Conservation (phyloP, 768 basidiomycete genomes). For the Tulasnella sp. region DNA sequence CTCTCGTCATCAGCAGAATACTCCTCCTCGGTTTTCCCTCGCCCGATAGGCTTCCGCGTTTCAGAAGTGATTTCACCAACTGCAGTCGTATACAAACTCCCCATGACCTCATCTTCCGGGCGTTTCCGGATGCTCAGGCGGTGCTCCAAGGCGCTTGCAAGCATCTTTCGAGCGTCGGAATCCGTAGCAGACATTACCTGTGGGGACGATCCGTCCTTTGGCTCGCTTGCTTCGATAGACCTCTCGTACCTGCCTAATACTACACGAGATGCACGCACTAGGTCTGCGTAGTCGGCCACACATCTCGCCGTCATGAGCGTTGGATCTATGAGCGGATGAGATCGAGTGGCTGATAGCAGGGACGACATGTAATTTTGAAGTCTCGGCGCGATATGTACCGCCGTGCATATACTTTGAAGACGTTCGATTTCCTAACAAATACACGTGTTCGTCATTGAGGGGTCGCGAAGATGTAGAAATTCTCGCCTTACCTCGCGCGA, state of each 20-base stretch:
- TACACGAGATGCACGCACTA: constrained; percentile 62
- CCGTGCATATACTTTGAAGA: constrained; percentile 30
- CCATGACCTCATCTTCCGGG: constrained; percentile 64
- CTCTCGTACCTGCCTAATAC: constrained; percentile 36
- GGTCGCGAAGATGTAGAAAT: background rate
- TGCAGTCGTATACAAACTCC: constrained; percentile 45
- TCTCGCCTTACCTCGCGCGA: constrained; percentile 9
- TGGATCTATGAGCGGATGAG: constrained; percentile 64
- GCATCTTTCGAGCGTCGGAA: constrained; percentile 67
- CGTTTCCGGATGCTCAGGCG: constrained; percentile 66
- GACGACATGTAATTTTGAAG: constrained; percentile 66
- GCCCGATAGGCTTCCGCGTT: background rate
- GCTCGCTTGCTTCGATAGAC: constrained; percentile 28
- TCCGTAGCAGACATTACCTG: constrained; percentile 57
- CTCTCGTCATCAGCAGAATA: constrained; percentile 16
- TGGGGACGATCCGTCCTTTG: constrained; percentile 28
- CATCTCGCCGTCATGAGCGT: constrained; percentile 60
- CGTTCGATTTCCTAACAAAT: constrained; percentile 29
- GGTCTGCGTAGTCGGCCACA: constrained; percentile 59
- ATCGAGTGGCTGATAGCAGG: constrained; percentile 67
- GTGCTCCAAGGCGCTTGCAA: constrained; percentile 70
- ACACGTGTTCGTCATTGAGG: background rate
- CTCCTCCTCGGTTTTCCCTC: background rate
- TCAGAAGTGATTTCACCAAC: background rate
- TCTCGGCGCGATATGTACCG: constrained; percentile 47